Conservation (phyloP, 208 protist genomes). For the Acanthamoeba culbertsoni region DNA sequence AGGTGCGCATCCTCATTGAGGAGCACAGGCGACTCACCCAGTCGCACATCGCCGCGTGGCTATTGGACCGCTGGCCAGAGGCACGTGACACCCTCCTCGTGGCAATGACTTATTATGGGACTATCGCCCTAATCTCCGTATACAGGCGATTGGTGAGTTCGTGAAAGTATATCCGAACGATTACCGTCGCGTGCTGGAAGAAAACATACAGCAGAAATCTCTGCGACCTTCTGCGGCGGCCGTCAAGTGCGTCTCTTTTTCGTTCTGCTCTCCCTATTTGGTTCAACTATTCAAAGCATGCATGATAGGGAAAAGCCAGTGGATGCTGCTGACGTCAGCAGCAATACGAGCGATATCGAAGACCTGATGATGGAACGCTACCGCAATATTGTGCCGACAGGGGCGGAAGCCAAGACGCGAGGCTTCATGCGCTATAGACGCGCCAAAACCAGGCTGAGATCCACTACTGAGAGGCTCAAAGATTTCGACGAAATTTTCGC, state of each 20-base stretch:
- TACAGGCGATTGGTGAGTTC: constrained; percentile 59
- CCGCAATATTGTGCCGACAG: constrained; percentile 30
- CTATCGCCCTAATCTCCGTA: background rate
- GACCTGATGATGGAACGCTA: constrained; percentile 61
- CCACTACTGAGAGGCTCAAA: constrained; percentile 68
- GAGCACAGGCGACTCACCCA: constrained; percentile 76
- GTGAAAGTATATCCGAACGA: constrained; percentile 78
- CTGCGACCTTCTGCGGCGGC: background rate
- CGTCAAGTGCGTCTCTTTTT: no score
- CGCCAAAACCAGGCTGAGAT: constrained; percentile 72
- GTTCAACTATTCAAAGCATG: background rate
- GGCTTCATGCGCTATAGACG: constrained; percentile 85
- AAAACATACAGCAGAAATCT: constrained; percentile 43
- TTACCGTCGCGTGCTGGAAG: constrained; percentile 69
- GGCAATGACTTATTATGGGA: background rate
- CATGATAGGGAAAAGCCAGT: background rate
- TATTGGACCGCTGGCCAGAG: constrained; percentile 78
- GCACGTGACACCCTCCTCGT: background rate
- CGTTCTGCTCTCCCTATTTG: background rate
- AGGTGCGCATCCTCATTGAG: constrained; percentile 53
- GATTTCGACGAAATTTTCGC: constrained; percentile 82
- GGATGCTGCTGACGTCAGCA: background rate
- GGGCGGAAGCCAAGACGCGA: constrained; percentile 52
- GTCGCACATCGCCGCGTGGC: constrained; percentile 64
- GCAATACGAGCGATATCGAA: constrained; percentile 59